These are phyloP conservation scores for Pneumocystis sp. DNA, from an alignment of 1,139 yeast species.

Conservation along the genomic window DNA sequence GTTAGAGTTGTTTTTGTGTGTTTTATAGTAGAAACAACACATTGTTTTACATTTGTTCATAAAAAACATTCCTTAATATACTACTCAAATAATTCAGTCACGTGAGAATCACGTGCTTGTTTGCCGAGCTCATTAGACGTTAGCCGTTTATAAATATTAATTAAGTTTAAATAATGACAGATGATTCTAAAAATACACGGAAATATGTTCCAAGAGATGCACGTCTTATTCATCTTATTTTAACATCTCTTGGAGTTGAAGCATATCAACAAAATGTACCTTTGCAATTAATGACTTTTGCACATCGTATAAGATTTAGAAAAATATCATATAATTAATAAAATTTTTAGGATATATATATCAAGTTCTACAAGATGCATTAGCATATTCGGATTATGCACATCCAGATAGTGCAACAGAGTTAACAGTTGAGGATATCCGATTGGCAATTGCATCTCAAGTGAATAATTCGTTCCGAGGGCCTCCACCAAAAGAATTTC, in stretches of 20 bases:
- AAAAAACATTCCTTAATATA: too few relatives aligned
- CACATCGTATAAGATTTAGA: conserved; percentile 32
- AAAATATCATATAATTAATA: conserved; percentile 16
- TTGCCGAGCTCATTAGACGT: background rate
- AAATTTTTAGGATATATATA: conserved; percentile 46
- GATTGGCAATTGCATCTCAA: conserved; percentile 84
- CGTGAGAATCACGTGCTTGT: background rate
- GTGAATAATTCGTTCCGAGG: conserved; percentile 93
- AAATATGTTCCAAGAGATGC: conserved; percentile 61
- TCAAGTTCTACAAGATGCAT: conserved; percentile 75
- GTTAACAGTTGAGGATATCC: conserved; percentile 64
- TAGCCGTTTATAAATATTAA: background rate
- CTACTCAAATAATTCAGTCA: background rate
- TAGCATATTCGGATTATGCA: conserved; percentile 68
- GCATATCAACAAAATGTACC: conserved; percentile 93
- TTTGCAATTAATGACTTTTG: conserved; percentile 88
- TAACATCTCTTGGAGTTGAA: conserved; percentile 87
- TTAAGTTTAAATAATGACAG: background rate
- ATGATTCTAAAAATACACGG: conserved; percentile 4
- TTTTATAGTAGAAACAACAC: too few relatives aligned
- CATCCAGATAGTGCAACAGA: conserved; percentile 19
- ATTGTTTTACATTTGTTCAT: background rate
- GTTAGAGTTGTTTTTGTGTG: background rate
- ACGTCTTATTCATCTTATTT: conserved; percentile 68
- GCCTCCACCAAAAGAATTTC: conserved; percentile 80